These are phyloP conservation scores for Echinochloa phyllopogon DNA, from an alignment of 176 grass and related monocot species.

Conservation along the genomic window DNA sequence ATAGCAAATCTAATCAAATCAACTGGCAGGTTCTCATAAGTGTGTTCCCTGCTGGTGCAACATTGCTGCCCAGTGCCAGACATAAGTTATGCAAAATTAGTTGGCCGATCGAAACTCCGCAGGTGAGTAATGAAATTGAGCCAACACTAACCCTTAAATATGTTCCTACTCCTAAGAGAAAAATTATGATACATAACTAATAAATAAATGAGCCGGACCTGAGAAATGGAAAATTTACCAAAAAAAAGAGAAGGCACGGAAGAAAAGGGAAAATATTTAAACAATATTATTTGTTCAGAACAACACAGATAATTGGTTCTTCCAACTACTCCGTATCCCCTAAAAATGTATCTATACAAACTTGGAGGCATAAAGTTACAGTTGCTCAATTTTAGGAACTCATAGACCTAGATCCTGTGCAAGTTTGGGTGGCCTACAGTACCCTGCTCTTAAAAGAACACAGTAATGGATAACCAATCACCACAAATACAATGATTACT, in stretches of 20 bases:
- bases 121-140: neutral
- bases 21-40: slow-evolving; percentile 3
- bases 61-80: neutral
- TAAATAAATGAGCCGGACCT: neutral
- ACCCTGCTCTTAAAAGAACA: neutral
- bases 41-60: neutral
- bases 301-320: neutral
- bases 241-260: neutral
- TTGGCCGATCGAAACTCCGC: neutral
- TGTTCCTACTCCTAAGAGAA: neutral
- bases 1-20: slow-evolving; percentile 17
- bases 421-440: neutral
- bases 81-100: neutral
- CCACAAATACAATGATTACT: neutral
- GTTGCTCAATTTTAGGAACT: neutral
- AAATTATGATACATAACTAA: neutral
- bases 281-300: neutral
- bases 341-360: neutral
- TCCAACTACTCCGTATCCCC: neutral
- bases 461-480: neutral
- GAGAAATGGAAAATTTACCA: neutral
- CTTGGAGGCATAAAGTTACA: neutral
- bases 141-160: too few relatives aligned
- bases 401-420: neutral
- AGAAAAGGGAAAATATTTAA: neutral